Evolutionary conservation across 352 stramenopile species (phyloP).

Genomic region (Phytophthora brassicae): DNA sequence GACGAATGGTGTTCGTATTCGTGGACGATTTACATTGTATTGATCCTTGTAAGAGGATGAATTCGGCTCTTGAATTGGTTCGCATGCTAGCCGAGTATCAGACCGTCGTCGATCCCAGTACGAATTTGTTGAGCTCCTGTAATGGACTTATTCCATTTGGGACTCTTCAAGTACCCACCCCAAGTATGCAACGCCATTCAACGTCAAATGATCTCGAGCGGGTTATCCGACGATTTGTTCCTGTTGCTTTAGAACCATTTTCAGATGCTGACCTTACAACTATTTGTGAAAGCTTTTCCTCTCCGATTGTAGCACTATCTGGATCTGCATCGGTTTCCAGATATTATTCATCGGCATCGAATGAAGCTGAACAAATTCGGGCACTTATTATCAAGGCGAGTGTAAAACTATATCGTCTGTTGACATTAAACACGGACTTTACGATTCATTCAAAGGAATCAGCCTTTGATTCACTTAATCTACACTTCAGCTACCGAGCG

Average conservation of each 20-base stretch:
- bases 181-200: background rate
- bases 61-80: slow-evolving; percentile 49
- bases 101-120: slow-evolving; percentile 39
- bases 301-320: background rate
- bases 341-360: slow-evolving; percentile 2
- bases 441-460: slow-evolving; percentile 16
- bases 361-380: slow-evolving; percentile 42
- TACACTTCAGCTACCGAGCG: slow-evolving; percentile 54
- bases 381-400: slow-evolving; percentile 55
- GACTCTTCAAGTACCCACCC: slow-evolving; percentile 25
- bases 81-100: slow-evolving; percentile 49
- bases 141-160: slow-evolving; percentile 31
- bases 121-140: slow-evolving; percentile 33
- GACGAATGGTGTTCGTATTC: slow-evolving; percentile 39
- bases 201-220: slow-evolving; percentile 25
- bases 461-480: slow-evolving; percentile 28
- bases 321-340: background rate
- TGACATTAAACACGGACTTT: slow-evolving; percentile 40
- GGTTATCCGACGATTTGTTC: slow-evolving; percentile 37
- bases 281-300: slow-evolving; percentile 45
- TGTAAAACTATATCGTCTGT: slow-evolving; percentile 49
- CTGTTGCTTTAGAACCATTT: slow-evolving; percentile 31
- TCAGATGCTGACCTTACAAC: slow-evolving; percentile 51
- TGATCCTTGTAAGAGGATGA: slow-evolving; percentile 14
- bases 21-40: slow-evolving; percentile 67